phyloP scores from a whole-genome alignment of 2,329 filamentous ascomycete species.

The Colletotrichum higginsianum region DNA sequence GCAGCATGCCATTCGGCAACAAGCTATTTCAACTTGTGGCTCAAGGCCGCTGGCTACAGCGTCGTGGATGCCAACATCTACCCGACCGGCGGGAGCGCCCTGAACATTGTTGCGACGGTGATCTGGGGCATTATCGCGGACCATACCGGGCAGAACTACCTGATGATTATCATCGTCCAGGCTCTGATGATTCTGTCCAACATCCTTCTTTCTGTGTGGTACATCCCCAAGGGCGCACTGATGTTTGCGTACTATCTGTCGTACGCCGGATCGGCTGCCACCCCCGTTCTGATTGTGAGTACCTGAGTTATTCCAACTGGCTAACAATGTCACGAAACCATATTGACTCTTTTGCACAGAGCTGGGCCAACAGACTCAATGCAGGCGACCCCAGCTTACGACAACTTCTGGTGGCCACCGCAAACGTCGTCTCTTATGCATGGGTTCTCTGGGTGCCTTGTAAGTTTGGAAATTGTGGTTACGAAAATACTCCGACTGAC shows the following conservation, averaged over 20 bases:
- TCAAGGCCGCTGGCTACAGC: slow-evolving; percentile 60
- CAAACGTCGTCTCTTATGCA: slow-evolving; percentile 30
- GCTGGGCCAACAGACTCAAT: slow-evolving; percentile 29
- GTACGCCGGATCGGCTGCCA: slow-evolving; percentile 43
- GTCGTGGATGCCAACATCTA: slow-evolving; percentile 66
- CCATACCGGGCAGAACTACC: slow-evolving; percentile 43
- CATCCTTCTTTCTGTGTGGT: slow-evolving; percentile 45
- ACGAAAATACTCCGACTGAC: neutral
- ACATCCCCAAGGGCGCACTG: slow-evolving; percentile 42
- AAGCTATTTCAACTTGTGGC: slow-evolving; percentile 53
- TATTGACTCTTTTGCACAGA: neutral
- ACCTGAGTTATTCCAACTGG: too few species aligned
- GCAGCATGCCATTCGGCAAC: slow-evolving; percentile 36
- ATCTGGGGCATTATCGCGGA: slow-evolving; percentile 44
- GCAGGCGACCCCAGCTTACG: slow-evolving; percentile 25
- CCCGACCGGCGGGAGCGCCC: slow-evolving; percentile 46
- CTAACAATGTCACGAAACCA: fast-evolving
- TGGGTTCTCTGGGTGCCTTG: slow-evolving; percentile 34
- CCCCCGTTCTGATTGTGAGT: slow-evolving; percentile 47
- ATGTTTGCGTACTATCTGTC: slow-evolving; percentile 46
- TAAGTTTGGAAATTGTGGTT: neutral
- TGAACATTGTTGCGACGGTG: slow-evolving; percentile 41
- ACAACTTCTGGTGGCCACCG: slow-evolving; percentile 21
- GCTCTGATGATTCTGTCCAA: slow-evolving; percentile 44
- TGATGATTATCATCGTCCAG: slow-evolving; percentile 38